Evolutionary conservation across 106 monocot genomes (phyloP).

Genomic region (Chionographis japonica): DNA sequence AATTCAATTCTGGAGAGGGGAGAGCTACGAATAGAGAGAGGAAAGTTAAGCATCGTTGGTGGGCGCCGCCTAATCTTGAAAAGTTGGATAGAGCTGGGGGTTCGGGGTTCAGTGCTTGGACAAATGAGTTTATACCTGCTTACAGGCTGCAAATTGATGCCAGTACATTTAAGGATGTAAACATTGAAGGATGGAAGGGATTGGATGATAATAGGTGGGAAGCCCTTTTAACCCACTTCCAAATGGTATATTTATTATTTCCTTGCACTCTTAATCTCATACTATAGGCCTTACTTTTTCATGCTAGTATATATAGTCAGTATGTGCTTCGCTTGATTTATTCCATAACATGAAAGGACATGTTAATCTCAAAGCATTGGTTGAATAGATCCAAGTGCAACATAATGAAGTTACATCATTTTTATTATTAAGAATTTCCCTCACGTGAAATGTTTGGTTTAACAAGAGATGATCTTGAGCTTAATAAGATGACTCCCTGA

Average conservation of each 20-base stretch:
- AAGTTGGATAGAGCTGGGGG: conserved; percentile 37
- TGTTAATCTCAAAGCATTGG: too few species aligned
- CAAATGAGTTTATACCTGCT: conserved; percentile 58
- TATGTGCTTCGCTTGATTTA: too few species aligned
- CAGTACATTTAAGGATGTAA: conserved; percentile 42
- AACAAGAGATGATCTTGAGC: too few species aligned
- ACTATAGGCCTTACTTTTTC: neutral
- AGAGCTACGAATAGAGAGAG: conserved; percentile 1
- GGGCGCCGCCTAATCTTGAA: conserved; percentile 33
- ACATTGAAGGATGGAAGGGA: conserved; percentile 64
- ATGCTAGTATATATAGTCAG: neutral
- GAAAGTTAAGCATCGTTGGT: conserved; percentile 36
- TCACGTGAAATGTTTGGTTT: too few species aligned
- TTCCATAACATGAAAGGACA: too few species aligned
- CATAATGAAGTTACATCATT: too few species aligned
- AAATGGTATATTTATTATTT: conserved; percentile 79
- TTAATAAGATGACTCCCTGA: too few species aligned
- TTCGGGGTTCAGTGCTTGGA: conserved; percentile 44
- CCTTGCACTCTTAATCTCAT: conserved; percentile 17
- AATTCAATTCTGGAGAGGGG: conserved; percentile 24
- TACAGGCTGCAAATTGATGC: conserved; percentile 71
- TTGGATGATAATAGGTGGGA: conserved; percentile 70
- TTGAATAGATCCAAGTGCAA: too few species aligned
- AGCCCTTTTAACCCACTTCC: conserved; percentile 84
- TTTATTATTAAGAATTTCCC: too few species aligned